Percentiles rank a stretch among this genome's conserved stretches.
These are phyloP conservation scores for Alternaria angustiovoidea DNA, from an alignment of 2,329 filamentous ascomycete species.

Conservation along the genomic window DNA sequence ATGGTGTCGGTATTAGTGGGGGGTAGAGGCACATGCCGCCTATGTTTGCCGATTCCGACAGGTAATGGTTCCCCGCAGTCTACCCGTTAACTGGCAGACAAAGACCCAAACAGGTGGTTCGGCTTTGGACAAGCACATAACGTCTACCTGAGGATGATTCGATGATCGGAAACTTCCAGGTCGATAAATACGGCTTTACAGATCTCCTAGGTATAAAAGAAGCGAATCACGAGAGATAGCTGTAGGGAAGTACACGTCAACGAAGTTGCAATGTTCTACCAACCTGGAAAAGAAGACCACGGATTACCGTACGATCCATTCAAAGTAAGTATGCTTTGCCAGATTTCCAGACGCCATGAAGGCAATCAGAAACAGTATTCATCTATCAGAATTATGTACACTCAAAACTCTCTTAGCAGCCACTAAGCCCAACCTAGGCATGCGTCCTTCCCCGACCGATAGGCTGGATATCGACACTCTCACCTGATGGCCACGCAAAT, in stretches of 20 bases:
- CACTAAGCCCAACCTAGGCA: constrained; percentile 43
- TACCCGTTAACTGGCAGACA: not conserved
- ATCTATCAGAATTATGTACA: not conserved
- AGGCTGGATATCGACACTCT: constrained; percentile 68
- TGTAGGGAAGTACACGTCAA: not conserved
- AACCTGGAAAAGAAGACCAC: constrained; percentile 62
- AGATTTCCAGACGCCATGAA: not conserved
- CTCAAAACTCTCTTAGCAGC: not conserved
- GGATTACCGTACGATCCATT: constrained; percentile 64
- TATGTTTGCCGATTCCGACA: constrained; percentile 1
- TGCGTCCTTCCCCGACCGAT: constrained; percentile 69
- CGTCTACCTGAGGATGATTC: not conserved
- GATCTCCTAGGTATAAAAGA: not conserved
- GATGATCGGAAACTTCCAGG: not conserved
- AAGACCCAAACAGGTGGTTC: not conserved
- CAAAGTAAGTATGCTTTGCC: constrained; percentile 52
- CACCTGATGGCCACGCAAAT: constrained; percentile 59
- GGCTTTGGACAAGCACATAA: not conserved
- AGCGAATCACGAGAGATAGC: not conserved
- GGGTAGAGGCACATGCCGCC: constrained; percentile 1
- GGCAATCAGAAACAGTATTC: too few relatives aligned
- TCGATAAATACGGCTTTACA: not conserved
- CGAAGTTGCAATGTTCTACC: constrained; percentile 58
- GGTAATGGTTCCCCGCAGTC: constrained; percentile 12
- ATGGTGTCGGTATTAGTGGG: not conserved